phyloP scores from a whole-genome alignment of 2,329 filamentous ascomycete genomes.

The Penicillium vulpinum region DNA sequence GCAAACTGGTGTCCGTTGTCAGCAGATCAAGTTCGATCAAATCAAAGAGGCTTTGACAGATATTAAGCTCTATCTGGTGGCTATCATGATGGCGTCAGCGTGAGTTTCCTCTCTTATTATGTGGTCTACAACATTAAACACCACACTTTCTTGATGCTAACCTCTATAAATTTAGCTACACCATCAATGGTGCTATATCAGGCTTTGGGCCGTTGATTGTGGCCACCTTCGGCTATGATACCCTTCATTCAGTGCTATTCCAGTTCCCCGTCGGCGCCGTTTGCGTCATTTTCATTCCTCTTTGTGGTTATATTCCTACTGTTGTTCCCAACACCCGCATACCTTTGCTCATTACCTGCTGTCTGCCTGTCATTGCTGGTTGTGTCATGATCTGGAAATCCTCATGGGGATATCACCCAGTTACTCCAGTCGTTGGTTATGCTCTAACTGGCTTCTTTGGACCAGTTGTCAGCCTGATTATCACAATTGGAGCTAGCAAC shows the following conservation, averaged over 20 bases:
- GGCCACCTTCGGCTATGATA: slow-evolving; percentile 66
- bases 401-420: slow-evolving; percentile 62
- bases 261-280: slow-evolving; percentile 73
- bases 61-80: slow-evolving; percentile 63
- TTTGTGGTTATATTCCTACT: slow-evolving; percentile 65
- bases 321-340: slow-evolving; percentile 64
- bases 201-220: slow-evolving; percentile 73
- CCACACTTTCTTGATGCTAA: background rate
- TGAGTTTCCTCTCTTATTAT: slow-evolving; percentile 28
- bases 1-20: slow-evolving; percentile 64
- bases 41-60: slow-evolving; percentile 60
- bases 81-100: slow-evolving; percentile 68
- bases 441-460: slow-evolving; percentile 73
- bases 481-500: slow-evolving; percentile 63
- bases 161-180: slow-evolving; percentile 53
- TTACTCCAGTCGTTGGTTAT: slow-evolving; percentile 68
- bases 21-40: slow-evolving; percentile 60
- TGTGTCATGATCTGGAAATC: slow-evolving; percentile 74
- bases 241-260: slow-evolving; percentile 66
- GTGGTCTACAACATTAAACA: background rate
- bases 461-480: slow-evolving; percentile 64
- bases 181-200: slow-evolving; percentile 69
- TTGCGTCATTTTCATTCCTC: slow-evolving; percentile 66
- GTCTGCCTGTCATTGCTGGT: slow-evolving; percentile 72
- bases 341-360: slow-evolving; percentile 64